Conservation (phyloP, 768 basidiomycete genomes). For the Cyathus striatus region DNA sequence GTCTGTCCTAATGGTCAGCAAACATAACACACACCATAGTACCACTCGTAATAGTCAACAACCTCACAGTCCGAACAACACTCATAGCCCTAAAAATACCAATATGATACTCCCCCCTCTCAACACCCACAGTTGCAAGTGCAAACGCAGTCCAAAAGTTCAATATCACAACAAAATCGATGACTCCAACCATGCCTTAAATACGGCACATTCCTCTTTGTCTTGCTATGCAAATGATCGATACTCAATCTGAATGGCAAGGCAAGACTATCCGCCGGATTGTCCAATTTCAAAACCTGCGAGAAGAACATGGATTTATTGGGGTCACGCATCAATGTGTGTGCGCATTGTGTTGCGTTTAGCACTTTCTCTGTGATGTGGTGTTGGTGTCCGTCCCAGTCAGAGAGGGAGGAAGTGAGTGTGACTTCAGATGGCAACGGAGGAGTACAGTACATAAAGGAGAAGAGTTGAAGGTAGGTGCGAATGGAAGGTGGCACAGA, state of each 20-base stretch:
- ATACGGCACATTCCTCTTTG: slow-evolving; percentile 75
- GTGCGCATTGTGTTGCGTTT: no score
- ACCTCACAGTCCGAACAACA: slow-evolving; percentile 74
- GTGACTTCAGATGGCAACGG: no score
- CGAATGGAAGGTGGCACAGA: no score
- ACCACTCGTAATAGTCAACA: slow-evolving; percentile 85
- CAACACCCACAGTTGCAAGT: slow-evolving; percentile 63
- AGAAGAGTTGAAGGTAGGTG: no score
- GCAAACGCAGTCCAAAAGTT: slow-evolving; percentile 84
- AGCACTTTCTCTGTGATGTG: no score
- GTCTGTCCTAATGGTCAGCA: slow-evolving; percentile 32
- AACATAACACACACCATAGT: slow-evolving; percentile 62
- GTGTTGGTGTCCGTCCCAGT: no score
- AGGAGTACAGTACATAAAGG: no score
- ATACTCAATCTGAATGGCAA: slow-evolving; percentile 63
- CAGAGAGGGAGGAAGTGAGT: no score
- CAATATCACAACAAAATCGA: slow-evolving; percentile 82
- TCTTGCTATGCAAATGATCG: slow-evolving; percentile 49
- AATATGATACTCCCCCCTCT: slow-evolving; percentile 66
- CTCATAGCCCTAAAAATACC: slow-evolving; percentile 88
- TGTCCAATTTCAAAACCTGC: slow-evolving; percentile 38
- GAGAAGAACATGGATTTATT: slow-evolving; percentile 47
- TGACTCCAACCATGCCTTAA: slow-evolving; percentile 88
- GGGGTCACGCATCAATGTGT: slow-evolving; percentile 42
- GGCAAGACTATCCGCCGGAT: slow-evolving; percentile 31